Evolutionary conservation across 805 yeast genomes (phyloP).

Genomic region (Myxozyma nipponensis): DNA sequence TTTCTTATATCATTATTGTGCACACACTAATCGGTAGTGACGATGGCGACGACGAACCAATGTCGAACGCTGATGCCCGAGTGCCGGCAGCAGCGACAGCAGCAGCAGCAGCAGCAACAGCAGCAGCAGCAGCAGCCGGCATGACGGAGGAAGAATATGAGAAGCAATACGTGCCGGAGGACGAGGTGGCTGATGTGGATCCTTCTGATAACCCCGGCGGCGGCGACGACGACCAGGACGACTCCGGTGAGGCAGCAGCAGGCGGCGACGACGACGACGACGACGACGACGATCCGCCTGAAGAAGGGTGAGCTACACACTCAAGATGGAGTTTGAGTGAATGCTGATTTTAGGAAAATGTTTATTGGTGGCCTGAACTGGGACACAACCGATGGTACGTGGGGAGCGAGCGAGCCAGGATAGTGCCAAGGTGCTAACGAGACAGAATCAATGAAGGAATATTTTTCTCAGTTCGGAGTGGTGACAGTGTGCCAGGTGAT

Average conservation of each 20-base stretch:
- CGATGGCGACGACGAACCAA: conserved; percentile 1
- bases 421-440: no score
- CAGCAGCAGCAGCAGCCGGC: no score
- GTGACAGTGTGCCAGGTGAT: conserved; percentile 84
- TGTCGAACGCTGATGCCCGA: background rate
- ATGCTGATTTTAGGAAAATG: conserved; percentile 27
- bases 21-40: background rate
- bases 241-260: no score
- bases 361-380: conserved; percentile 71
- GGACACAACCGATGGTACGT: conserved; percentile 77
- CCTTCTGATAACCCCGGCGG: background rate
- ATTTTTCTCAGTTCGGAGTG: conserved; percentile 84
- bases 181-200: background rate
- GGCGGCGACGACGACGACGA: no score
- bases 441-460: conserved; percentile 64
- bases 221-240: background rate
- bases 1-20: background rate
- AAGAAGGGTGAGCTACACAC: conserved; percentile 33
- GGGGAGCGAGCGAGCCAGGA: no score
- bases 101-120: no score
- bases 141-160: background rate
- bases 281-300: background rate
- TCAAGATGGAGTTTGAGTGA: conserved; percentile 34
- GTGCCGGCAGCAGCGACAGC: no score
- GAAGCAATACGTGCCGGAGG: conserved; percentile 4